Conservation (phyloP, 495 filamentous ascomycete genomes). For the Aspergillus mulundensis region DNA sequence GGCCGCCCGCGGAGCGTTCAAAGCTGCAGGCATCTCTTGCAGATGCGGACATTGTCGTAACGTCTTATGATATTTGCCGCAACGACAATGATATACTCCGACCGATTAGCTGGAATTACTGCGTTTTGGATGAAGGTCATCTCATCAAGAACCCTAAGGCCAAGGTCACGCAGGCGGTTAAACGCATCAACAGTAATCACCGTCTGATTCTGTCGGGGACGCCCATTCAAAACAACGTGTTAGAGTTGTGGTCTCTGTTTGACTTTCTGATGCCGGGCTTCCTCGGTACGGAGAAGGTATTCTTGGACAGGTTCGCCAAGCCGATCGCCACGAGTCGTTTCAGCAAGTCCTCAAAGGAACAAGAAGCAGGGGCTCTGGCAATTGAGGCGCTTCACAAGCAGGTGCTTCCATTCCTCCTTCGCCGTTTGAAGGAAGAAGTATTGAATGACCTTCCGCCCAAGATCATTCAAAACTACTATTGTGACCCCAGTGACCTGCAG, state of each 20-base stretch:
- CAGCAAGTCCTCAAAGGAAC: slow-evolving; percentile 95
- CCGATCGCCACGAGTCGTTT: slow-evolving; percentile 93
- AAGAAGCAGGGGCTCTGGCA: slow-evolving; percentile 92
- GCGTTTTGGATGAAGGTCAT: slow-evolving; percentile 94
- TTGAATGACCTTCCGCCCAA: slow-evolving; percentile 94
- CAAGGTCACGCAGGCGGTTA: slow-evolving; percentile 88
- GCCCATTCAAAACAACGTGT: slow-evolving; percentile 96
- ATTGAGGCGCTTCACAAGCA: slow-evolving; percentile 98
- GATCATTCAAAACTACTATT: slow-evolving; percentile 99
- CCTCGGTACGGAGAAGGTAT: slow-evolving; percentile 96
- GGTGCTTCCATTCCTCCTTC: slow-evolving; percentile 92
- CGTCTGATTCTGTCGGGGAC: slow-evolving; percentile 94
- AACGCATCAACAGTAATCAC: slow-evolving; percentile 82
- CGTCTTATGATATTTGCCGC: slow-evolving; percentile 93
- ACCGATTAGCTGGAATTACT: slow-evolving; percentile 91
- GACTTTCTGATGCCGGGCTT: slow-evolving; percentile 99
- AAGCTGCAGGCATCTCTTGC: slow-evolving; percentile 62
- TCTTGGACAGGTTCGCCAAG: slow-evolving; percentile 94
- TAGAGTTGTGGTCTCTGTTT: slow-evolving; percentile 98
- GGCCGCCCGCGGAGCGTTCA: slow-evolving; percentile 73
- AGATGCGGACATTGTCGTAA: slow-evolving; percentile 86
- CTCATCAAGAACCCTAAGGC: slow-evolving; percentile 97
- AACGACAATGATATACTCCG: slow-evolving; percentile 86
- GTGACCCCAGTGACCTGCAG: slow-evolving; percentile 93
- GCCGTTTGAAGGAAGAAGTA: slow-evolving; percentile 96